Evolutionary conservation across 495 filamentous ascomycete genomes (phyloP).

Genomic region (Aspergillus asperescens): DNA sequence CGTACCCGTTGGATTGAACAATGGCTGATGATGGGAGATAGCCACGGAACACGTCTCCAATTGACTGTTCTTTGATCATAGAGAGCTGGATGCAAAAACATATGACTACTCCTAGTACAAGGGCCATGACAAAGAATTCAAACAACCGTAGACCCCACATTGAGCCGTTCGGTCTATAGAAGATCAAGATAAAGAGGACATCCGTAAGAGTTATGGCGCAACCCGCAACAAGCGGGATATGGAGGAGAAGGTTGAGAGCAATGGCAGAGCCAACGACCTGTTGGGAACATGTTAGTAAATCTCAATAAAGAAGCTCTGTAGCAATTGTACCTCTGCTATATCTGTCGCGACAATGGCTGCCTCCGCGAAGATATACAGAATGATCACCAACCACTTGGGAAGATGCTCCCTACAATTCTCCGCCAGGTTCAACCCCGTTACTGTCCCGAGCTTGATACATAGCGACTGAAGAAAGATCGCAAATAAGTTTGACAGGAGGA

Average conservation of each 20-base stretch:
- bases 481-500: slow-evolving; percentile 77
- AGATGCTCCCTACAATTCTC: slow-evolving; percentile 72
- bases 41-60: slow-evolving; percentile 76
- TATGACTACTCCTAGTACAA: slow-evolving; percentile 81
- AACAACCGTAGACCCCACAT: slow-evolving; percentile 72
- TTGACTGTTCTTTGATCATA: slow-evolving; percentile 60
- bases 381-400: slow-evolving; percentile 69
- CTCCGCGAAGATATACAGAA: slow-evolving; percentile 71
- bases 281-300: slow-evolving; percentile 22
- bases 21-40: slow-evolving; percentile 73
- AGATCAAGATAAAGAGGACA: slow-evolving; percentile 78
- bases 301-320: neutral
- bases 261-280: slow-evolving; percentile 89
- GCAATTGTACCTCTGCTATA: slow-evolving; percentile 65
- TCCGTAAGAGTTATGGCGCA: slow-evolving; percentile 82
- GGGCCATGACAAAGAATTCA: slow-evolving; percentile 70
- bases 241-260: slow-evolving; percentile 75
- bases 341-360: slow-evolving; percentile 82
- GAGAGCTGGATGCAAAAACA: slow-evolving; percentile 89
- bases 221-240: slow-evolving; percentile 78
- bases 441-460: slow-evolving; percentile 78
- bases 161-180: slow-evolving; percentile 70
- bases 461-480: slow-evolving; percentile 79
- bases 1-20: slow-evolving; percentile 59
- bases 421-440: slow-evolving; percentile 76